Evolutionary conservation across 2,329 filamentous ascomycete genomes (phyloP).

Genomic region (Chaetomiaceae sp.): DNA sequence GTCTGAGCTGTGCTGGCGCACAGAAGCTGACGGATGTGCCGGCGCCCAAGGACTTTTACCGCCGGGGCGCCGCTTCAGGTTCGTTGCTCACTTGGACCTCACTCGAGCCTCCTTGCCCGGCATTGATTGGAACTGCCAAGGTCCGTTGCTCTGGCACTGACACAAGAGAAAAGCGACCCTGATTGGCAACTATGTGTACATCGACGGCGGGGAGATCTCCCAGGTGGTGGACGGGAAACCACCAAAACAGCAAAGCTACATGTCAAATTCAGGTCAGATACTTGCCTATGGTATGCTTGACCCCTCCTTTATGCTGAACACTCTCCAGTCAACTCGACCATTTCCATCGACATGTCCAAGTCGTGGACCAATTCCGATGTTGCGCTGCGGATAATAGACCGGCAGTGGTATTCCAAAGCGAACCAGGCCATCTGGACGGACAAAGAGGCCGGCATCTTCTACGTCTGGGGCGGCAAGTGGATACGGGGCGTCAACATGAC

Average conservation of each 20-base stretch:
- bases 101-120: no score
- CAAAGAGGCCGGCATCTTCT: conserved; percentile 6
- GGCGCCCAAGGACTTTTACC: conserved; percentile 7
- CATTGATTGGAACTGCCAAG: no score
- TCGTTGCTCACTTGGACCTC: not conserved
- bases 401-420: conserved; percentile 5
- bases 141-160: not conserved
- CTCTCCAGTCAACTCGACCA: conserved; percentile 18
- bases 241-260: not conserved
- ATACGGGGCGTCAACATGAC: conserved; percentile 5
- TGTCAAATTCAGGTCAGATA: not conserved
- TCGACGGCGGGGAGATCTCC: conserved; percentile 20
- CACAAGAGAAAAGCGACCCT: conserved; percentile 16
- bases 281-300: not conserved
- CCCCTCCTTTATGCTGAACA: not conserved
- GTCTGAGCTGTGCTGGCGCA: not conserved
- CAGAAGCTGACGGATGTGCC: conserved; percentile 9
- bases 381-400: conserved; percentile 1
- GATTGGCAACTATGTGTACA: conserved; percentile 21
- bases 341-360: conserved; percentile 22
- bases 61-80: conserved; percentile 9
- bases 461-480: conserved; percentile 19
- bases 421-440: conserved; percentile 14
- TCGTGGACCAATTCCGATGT: conserved; percentile 17
- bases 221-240: conserved; percentile 10